Evolutionary conservation across 2,329 filamentous ascomycete genomes (phyloP).

Genomic region (Torrubiella hemipterigena): DNA sequence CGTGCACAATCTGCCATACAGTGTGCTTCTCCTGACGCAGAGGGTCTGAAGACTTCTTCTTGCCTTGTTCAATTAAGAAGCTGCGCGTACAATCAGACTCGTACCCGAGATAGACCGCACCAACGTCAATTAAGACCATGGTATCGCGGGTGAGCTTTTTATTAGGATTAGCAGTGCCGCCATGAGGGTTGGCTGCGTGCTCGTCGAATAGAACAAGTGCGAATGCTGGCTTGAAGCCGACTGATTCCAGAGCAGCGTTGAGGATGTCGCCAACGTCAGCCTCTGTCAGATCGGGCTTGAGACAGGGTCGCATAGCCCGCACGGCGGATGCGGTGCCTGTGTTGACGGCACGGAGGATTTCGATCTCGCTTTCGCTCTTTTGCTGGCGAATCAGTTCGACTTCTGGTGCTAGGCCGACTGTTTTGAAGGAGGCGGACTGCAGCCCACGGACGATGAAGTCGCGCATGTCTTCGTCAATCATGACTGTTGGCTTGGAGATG

Average conservation of each 20-base stretch:
- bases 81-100: conserved; percentile 52
- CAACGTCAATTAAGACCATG: conserved; percentile 52
- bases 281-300: conserved; percentile 45
- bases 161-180: conserved; percentile 36
- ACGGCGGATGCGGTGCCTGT: conserved; percentile 51
- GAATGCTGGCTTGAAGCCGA: conserved; percentile 47
- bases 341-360: conserved; percentile 48
- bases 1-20: conserved; percentile 49
- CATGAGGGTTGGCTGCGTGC: conserved; percentile 40
- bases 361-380: conserved; percentile 43
- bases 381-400: conserved; percentile 47
- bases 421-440: conserved; percentile 38
- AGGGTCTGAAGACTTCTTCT: conserved; percentile 9
- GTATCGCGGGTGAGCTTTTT: conserved; percentile 40
- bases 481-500: conserved; percentile 26
- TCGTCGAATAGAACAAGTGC: conserved; percentile 52
- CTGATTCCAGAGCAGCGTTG: conserved; percentile 39
- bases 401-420: conserved; percentile 38
- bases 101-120: conserved; percentile 49
- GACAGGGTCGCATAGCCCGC: conserved; percentile 40
- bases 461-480: conserved; percentile 53
- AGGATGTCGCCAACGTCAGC: conserved; percentile 43
- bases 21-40: conserved; percentile 36
- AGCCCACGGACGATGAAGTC: conserved; percentile 51
- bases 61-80: conserved; percentile 32